phyloP scores from a whole-genome alignment of 495 filamentous ascomycete genomes.

The Lophium mytilinum region DNA sequence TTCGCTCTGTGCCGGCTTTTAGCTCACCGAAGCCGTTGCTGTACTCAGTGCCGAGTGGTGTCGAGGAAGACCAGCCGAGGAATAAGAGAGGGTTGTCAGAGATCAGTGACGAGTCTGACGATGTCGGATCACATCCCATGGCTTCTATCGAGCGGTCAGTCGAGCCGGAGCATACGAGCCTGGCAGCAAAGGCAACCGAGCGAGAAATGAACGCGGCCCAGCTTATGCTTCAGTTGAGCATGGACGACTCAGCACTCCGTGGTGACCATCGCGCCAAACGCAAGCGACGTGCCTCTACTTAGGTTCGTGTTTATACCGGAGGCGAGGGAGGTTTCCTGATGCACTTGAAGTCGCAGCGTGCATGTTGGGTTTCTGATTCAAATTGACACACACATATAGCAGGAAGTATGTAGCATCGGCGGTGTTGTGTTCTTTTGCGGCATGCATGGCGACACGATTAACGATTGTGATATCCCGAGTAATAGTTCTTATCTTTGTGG shows the following conservation, averaged over 20 bases:
- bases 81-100: conserved; percentile 13
- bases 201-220: conserved; percentile 18
- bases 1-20: neutral
- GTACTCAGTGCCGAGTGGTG: conserved; percentile 3
- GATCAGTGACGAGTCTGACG: neutral
- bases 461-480: no score
- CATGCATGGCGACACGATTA: no score
- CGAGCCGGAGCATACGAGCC: neutral
- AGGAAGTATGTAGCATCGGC: no score
- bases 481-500: no score
- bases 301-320: neutral
- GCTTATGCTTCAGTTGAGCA: conserved; percentile 11
- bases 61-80: conserved; percentile 6
- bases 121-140: neutral
- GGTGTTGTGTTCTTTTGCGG: no score
- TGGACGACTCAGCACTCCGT: neutral
- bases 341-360: neutral
- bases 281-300: conserved; percentile 14
- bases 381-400: no score
- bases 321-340: neutral
- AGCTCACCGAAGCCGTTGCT: conserved; percentile 1
- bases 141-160: neutral
- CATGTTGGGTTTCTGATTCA: neutral
- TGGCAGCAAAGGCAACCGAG: neutral
- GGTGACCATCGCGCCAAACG: conserved; percentile 13